Evolutionary conservation across 257 asterid genomes (phyloP).

Genomic region (Solanum bukasovii): DNA sequence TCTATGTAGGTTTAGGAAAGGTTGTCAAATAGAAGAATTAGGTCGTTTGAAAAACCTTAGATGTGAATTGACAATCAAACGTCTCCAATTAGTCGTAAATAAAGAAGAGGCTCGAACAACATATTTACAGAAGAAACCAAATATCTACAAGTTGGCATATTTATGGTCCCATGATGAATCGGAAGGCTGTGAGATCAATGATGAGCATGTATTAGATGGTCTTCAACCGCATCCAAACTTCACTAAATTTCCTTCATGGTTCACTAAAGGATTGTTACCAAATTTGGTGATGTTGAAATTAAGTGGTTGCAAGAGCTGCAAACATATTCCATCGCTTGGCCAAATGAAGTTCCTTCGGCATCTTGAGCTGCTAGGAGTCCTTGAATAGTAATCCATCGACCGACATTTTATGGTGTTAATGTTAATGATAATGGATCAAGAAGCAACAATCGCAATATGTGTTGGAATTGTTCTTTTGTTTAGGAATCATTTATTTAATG

Average conservation of each 20-base stretch:
- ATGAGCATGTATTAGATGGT: conserved; percentile 7
- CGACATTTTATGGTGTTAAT: background rate
- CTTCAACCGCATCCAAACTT: conserved; percentile 11
- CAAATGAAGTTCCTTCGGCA: background rate
- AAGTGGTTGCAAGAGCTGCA: background rate
- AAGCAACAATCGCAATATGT: background rate
- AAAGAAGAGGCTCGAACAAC: background rate
- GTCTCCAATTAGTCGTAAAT: background rate
- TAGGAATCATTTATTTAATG: too few relatives aligned
- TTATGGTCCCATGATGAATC: background rate
- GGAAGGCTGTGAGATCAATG: background rate
- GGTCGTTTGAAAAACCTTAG: conserved; percentile 7
- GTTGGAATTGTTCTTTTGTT: too few relatives aligned
- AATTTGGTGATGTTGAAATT: background rate
- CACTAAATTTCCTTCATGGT: conserved; percentile 12
- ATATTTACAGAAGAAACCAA: background rate
- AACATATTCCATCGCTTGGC: conserved; percentile 14
- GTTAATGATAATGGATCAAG: background rate
- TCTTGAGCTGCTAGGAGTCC: background rate
- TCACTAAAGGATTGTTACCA: background rate
- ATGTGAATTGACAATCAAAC: background rate
- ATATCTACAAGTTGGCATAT: background rate
- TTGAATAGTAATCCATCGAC: background rate
- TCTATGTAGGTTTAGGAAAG: background rate
- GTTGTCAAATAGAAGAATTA: conserved; percentile 15